phyloP scores from a whole-genome alignment of 805 yeast species.

The Zygosaccharomyces gambellarensis region DNA sequence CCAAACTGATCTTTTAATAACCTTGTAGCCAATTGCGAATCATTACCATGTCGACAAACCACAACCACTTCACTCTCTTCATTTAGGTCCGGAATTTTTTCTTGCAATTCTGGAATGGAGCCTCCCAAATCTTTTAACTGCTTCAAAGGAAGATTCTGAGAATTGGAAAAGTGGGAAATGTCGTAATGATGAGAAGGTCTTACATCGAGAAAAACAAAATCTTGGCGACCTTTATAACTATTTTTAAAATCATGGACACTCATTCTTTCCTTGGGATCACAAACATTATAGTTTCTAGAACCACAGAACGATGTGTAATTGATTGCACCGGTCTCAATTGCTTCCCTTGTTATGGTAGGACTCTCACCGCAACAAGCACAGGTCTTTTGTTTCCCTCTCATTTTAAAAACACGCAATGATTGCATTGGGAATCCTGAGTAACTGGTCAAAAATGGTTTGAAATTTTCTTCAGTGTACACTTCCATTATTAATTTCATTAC shows the following conservation, averaged over 20 bases:
- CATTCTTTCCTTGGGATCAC: slow-evolving; percentile 45
- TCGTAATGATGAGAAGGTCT: slow-evolving; percentile 73
- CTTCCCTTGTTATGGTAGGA: slow-evolving; percentile 46
- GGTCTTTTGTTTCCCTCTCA: slow-evolving; percentile 58
- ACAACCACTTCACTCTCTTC: slow-evolving; percentile 43
- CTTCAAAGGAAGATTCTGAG: slow-evolving; percentile 62
- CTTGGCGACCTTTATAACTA: slow-evolving; percentile 28
- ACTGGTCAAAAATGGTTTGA: slow-evolving; percentile 63
- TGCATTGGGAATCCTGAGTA: slow-evolving; percentile 67
- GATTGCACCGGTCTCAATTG: slow-evolving; percentile 44
- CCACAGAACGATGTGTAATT: slow-evolving; percentile 81
- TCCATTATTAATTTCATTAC: slow-evolving; percentile 68
- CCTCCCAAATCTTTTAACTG: slow-evolving; percentile 36
- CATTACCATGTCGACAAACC: slow-evolving; percentile 86
- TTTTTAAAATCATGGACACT: slow-evolving; percentile 34
- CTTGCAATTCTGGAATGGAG: slow-evolving; percentile 23
- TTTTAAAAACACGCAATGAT: slow-evolving; percentile 65
- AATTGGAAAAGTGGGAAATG: slow-evolving; percentile 54
- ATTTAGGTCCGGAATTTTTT: slow-evolving; percentile 24
- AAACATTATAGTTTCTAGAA: slow-evolving; percentile 41
- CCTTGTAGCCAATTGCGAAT: slow-evolving; percentile 73
- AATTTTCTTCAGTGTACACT: slow-evolving; percentile 46
- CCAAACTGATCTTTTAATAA: slow-evolving; percentile 49
- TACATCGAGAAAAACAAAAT: slow-evolving; percentile 59
- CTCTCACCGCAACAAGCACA: slow-evolving; percentile 63